Conservation (phyloP, 176 grass and related monocot species). For the Melocanna baccifera region DNA sequence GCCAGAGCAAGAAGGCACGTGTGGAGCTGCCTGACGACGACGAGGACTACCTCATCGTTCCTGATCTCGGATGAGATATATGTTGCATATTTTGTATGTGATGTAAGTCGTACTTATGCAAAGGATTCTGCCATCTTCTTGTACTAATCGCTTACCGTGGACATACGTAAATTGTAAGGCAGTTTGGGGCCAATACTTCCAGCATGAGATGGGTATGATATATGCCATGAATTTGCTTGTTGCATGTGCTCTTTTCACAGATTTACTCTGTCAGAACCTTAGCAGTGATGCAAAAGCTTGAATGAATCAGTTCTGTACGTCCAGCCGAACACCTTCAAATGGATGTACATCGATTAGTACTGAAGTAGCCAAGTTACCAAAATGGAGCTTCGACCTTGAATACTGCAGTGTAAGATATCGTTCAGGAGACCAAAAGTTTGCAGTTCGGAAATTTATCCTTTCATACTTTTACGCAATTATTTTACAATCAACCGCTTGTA, state of each 20-base stretch:
- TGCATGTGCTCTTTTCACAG: neutral
- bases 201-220: neutral
- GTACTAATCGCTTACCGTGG: neutral
- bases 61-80: slow-evolving; percentile 74
- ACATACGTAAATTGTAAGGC: slow-evolving; percentile 5
- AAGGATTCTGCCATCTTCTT: slow-evolving; percentile 1
- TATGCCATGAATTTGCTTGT: neutral
- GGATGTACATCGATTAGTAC: neutral
- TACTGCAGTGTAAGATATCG: neutral
- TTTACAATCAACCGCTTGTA: neutral
- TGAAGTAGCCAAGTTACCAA: neutral
- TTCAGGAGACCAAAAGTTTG: neutral
- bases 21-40: slow-evolving; percentile 71
- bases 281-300: neutral
- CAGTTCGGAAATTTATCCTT: neutral
- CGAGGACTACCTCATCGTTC: slow-evolving; percentile 83
- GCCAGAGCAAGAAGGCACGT: slow-evolving; percentile 60
- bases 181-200: neutral
- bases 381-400: no score
- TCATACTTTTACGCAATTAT: neutral
- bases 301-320: neutral
- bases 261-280: neutral
- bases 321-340: neutral
- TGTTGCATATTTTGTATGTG: neutral
- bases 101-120: neutral